Conservation (phyloP, 1,284 basidiomycete species). For the Tilletia indica region DNA sequence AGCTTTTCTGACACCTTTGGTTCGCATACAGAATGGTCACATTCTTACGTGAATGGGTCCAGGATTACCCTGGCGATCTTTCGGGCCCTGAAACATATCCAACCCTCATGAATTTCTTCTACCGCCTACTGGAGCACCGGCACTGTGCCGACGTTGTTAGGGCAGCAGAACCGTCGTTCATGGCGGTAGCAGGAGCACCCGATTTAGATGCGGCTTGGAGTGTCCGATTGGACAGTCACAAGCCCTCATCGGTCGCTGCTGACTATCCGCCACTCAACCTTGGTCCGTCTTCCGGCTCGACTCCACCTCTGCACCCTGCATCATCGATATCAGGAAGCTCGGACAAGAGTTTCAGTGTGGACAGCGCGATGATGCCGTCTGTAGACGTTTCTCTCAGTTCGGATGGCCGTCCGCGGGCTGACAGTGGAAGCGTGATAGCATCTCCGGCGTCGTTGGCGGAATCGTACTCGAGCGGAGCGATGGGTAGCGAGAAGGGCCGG, state of each 20-base stretch:
- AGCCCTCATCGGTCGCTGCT: constrained; percentile 23
- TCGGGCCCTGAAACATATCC: constrained; percentile 40
- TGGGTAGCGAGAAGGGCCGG: background rate
- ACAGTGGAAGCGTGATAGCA: constrained; percentile 7
- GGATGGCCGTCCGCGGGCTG: background rate
- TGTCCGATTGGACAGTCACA: constrained; percentile 36
- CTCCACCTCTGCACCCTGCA: background rate
- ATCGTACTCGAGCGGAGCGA: background rate
- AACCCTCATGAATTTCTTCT: constrained; percentile 33
- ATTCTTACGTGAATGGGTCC: constrained; percentile 49
- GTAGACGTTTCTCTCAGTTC: background rate
- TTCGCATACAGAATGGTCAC: constrained; percentile 27
- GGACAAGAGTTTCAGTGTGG: background rate
- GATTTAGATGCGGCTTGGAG: constrained; percentile 49
- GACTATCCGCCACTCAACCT: background rate
- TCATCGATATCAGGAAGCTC: background rate
- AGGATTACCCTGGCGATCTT: constrained; percentile 50
- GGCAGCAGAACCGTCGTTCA: constrained; percentile 32
- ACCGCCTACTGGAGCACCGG: constrained; percentile 33
- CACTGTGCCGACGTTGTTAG: constrained; percentile 37
- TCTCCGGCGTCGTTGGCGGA: constrained; percentile 1
- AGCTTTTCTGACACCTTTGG: background rate
- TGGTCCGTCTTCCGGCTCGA: no score
- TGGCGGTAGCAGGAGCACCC: constrained; percentile 30
- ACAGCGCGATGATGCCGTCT: background rate